phyloP scores from a whole-genome alignment of 2,329 filamentous ascomycete species.

The Colletotrichum filicis region DNA sequence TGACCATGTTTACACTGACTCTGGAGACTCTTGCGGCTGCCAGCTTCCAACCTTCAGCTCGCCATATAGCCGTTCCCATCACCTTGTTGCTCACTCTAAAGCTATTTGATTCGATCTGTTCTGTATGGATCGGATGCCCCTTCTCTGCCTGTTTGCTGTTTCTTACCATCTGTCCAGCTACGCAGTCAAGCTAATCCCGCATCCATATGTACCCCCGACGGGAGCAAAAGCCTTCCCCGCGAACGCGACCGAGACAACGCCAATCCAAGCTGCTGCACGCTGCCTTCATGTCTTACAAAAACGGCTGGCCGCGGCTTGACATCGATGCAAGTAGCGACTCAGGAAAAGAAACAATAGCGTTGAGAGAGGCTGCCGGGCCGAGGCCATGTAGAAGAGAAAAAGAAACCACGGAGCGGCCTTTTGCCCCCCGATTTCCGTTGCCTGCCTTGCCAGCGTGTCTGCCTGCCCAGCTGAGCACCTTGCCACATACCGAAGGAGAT shows the following conservation, averaged over 20 bases:
- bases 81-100: not conserved
- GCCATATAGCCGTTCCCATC: not conserved
- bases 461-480: not conserved
- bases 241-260: not conserved
- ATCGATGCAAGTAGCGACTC: not conserved
- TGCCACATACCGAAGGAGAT: not conserved
- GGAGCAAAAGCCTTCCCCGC: not conserved
- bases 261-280: not conserved
- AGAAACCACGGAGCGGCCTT: not conserved
- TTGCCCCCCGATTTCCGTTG: not conserved
- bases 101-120: not conserved
- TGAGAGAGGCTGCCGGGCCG: not conserved
- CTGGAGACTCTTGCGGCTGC: not conserved
- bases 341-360: not conserved
- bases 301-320: not conserved
- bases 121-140: not conserved
- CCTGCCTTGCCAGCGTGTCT: not conserved
- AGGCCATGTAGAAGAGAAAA: not conserved
- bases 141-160: not conserved
- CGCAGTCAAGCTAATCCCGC: not conserved
- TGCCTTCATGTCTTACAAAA: not conserved
- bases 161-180: not conserved
- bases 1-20: not conserved
- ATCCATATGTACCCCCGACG: not conserved
- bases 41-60: not conserved